Conservation (phyloP, 805 yeast species). For the Candida tammaniensis region DNA sequence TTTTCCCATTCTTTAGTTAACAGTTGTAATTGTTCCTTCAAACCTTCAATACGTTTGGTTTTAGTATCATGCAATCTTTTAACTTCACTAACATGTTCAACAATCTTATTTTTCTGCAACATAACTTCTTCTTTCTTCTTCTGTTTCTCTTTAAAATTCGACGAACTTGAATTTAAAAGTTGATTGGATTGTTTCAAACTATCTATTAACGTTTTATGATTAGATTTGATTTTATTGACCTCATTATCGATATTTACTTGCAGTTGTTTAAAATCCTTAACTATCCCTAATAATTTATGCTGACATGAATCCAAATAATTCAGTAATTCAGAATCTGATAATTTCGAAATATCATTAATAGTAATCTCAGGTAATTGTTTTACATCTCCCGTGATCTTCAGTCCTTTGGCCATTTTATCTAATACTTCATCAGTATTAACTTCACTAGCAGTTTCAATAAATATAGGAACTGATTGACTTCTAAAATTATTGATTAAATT, state of each 20-base stretch:
- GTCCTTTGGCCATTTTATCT: background rate
- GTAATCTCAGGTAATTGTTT: slow-evolving; percentile 1
- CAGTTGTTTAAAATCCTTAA: slow-evolving; percentile 12
- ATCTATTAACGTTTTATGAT: background rate
- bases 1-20: slow-evolving; percentile 1
- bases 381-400: background rate
- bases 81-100: slow-evolving; percentile 20
- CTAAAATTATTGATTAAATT: slow-evolving; percentile 33
- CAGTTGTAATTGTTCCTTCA: slow-evolving; percentile 15
- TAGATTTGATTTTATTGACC: background rate
- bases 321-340: background rate
- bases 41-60: slow-evolving; percentile 19
- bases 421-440: background rate
- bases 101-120: slow-evolving; percentile 29
- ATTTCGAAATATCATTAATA: background rate
- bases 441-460: slow-evolving; percentile 22
- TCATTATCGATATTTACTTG: slow-evolving; percentile 10
- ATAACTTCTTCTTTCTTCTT: slow-evolving; percentile 21
- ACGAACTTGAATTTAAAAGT: background rate
- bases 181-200: slow-evolving; percentile 6
- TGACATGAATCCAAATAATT: background rate
- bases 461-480: slow-evolving; percentile 32
- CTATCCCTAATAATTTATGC: background rate
- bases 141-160: slow-evolving; percentile 12
- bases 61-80: slow-evolving; percentile 21